phyloP scores from a whole-genome alignment of 192 early-diverging fungal genomes.

The Helicostylum pulchrum region DNA sequence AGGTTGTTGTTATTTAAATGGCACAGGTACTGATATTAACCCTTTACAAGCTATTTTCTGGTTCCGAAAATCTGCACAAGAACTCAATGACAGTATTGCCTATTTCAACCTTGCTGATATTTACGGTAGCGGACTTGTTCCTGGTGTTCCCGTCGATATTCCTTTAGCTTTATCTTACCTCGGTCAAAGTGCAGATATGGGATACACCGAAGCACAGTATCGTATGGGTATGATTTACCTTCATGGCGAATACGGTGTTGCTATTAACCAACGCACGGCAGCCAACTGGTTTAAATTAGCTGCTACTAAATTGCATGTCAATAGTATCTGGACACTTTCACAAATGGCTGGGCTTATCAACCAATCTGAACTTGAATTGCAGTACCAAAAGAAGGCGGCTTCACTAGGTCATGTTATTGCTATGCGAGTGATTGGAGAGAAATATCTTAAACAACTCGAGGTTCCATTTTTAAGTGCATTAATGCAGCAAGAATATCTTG shows the following conservation, averaged over 20 bases:
- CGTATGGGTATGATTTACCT: conserved; percentile 18
- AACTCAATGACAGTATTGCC: conserved; percentile 19
- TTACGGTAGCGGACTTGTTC: conserved; percentile 6
- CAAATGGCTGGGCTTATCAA: not conserved
- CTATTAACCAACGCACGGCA: conserved; percentile 16
- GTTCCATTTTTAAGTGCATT: not conserved
- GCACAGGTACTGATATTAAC: conserved; percentile 19
- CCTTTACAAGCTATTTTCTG: conserved; percentile 21
- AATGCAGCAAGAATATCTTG: conserved; percentile 12
- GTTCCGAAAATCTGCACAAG: conserved; percentile 30
- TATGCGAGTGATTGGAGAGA: conserved; percentile 19
- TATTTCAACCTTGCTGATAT: conserved; percentile 17
- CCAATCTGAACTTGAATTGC: conserved; percentile 7
- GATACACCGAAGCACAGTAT: conserved; percentile 21
- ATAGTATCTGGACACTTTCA: conserved; percentile 10
- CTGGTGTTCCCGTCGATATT: not conserved
- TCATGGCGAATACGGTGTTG: conserved; percentile 10
- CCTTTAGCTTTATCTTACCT: conserved; percentile 10
- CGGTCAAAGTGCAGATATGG: conserved; percentile 20
- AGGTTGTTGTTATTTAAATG: conserved; percentile 27
- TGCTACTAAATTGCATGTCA: conserved; percentile 5
- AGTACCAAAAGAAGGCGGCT: conserved; percentile 11
- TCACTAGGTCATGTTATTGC: conserved; percentile 17
- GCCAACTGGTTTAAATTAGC: conserved; percentile 24
- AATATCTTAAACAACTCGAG: conserved; percentile 1